phyloP scores from a whole-genome alignment of 768 basidiomycete species.

The Lactifluus hygrophoroides region DNA sequence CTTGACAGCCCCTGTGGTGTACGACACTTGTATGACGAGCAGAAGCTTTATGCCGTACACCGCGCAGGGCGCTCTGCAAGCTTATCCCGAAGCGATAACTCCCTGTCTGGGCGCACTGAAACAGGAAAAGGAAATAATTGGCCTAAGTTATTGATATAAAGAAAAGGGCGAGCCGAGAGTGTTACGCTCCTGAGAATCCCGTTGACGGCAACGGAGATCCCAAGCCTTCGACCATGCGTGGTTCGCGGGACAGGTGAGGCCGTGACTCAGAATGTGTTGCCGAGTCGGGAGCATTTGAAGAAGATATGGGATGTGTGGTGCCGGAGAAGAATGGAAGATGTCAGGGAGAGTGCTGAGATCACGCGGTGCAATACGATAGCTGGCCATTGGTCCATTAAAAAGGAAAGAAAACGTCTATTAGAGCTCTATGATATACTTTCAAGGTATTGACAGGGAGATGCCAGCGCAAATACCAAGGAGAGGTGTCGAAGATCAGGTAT shows the following conservation, averaged over 20 bases:
- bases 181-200: neutral
- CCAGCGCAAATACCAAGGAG: neutral
- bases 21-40: neutral
- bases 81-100: neutral
- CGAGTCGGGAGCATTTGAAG: neutral
- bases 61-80: neutral
- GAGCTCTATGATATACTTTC: neutral
- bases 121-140: neutral
- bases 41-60: neutral
- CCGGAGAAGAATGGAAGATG: constrained; percentile 12
- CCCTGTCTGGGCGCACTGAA: neutral
- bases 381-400: neutral
- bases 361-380: constrained; percentile 6
- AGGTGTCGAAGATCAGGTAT: neutral
- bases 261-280: constrained; percentile 7
- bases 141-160: neutral
- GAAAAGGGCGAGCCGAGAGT: neutral
- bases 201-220: constrained; percentile 12
- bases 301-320: constrained; percentile 1
- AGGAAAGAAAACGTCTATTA: constrained; percentile 3
- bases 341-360: constrained; percentile 5
- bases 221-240: constrained; percentile 8
- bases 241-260: constrained; percentile 14
- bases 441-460: neutral
- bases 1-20: neutral